These are phyloP conservation scores for Stephania yunnanensis DNA, from an alignment of 164 flowering plant genomes.

Conservation along the genomic window DNA sequence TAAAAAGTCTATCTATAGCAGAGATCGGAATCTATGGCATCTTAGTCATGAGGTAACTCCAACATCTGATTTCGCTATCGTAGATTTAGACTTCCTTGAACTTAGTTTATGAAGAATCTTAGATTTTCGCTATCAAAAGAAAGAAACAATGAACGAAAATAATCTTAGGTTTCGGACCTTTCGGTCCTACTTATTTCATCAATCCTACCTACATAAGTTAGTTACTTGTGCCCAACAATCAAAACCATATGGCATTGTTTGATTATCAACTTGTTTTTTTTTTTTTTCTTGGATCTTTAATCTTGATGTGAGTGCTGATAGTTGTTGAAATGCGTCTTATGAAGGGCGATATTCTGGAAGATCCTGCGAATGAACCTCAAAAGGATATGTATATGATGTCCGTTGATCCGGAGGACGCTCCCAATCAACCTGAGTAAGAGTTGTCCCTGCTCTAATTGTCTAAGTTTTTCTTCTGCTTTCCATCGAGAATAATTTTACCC, in stretches of 20 bases:
- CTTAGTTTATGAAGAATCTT: too few species aligned
- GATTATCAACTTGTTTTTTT: neutral
- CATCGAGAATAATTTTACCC: neutral
- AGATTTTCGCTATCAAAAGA: too few species aligned
- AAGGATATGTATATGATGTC: constrained; percentile 92
- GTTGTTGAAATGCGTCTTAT: constrained; percentile 7
- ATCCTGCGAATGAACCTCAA: constrained; percentile 85
- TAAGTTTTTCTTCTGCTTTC: neutral
- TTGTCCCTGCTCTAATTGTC: neutral
- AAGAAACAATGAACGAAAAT: too few species aligned
- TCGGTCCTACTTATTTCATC: neutral
- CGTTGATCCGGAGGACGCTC: constrained; percentile 83
- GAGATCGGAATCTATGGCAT: constrained; percentile 96
- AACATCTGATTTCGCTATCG: neutral
- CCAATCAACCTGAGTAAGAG: constrained; percentile 72
- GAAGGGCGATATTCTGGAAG: constrained; percentile 95
- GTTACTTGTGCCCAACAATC: neutral
- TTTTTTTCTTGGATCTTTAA: neutral
- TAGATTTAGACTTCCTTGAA: too few species aligned
- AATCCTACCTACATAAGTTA: neutral
- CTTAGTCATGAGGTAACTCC: constrained; percentile 86
- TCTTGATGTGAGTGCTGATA: neutral
- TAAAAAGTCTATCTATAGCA: constrained; percentile 92
- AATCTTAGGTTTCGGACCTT: neutral
- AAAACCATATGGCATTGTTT: neutral